These are phyloP conservation scores for Argentina anserina DNA, from an alignment of 306 rosid species.

Conservation along the genomic window DNA sequence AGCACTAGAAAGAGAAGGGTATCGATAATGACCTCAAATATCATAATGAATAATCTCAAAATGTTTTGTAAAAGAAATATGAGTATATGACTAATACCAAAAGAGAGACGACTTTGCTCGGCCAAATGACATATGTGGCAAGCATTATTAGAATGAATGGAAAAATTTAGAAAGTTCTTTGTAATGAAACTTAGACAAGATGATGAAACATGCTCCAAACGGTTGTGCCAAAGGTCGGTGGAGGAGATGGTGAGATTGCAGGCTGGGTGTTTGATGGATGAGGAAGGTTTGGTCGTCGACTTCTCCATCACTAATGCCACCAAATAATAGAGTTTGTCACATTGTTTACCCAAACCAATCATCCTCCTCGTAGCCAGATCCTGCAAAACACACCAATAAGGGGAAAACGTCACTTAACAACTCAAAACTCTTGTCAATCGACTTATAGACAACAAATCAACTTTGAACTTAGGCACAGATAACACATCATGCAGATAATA, in stretches of 20 bases:
- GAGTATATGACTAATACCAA: no score
- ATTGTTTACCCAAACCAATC: not conserved
- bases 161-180: not conserved
- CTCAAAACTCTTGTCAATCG: not conserved
- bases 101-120: no score
- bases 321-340: no score
- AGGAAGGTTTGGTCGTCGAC: no score
- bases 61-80: no score
- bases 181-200: not conserved
- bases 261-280: not conserved
- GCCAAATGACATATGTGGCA: not conserved
- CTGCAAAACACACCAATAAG: not conserved
- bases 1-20: no score
- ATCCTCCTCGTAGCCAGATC: not conserved
- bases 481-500: not conserved
- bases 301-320: no score
- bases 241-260: no score
- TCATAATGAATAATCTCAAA: no score
- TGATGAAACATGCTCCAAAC: not conserved
- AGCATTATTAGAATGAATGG: not conserved
- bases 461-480: slow-evolving; percentile 5
- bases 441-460: not conserved
- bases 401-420: not conserved
- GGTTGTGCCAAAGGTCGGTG: not conserved
- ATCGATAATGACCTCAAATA: no score